Evolutionary conservation across 2,329 filamentous ascomycete genomes (phyloP).

Genomic region (Sclerotinia subarctica): DNA sequence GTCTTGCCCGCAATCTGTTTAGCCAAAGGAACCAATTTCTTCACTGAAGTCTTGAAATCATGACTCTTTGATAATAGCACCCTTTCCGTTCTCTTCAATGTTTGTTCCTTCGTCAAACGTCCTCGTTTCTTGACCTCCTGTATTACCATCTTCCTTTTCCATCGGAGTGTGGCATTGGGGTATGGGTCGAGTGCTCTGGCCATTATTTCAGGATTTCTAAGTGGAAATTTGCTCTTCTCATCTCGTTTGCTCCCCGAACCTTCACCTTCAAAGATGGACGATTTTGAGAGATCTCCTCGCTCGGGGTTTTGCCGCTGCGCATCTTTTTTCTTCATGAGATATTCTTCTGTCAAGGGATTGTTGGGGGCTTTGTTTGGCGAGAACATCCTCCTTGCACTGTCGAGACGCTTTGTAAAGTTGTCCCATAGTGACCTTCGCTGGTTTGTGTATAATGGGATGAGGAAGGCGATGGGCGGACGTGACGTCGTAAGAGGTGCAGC

Average conservation of each 20-base stretch:
- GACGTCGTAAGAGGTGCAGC: slow-evolving; percentile 33
- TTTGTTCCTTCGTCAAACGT: slow-evolving; percentile 61
- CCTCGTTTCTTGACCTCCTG: slow-evolving; percentile 68
- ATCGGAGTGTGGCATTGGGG: slow-evolving; percentile 66
- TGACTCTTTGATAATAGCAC: slow-evolving; percentile 59
- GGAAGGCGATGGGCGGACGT: slow-evolving; percentile 43
- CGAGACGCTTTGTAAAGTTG: slow-evolving; percentile 9
- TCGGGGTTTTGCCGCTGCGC: slow-evolving; percentile 35
- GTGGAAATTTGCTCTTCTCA: slow-evolving; percentile 22
- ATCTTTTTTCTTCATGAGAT: slow-evolving; percentile 40
- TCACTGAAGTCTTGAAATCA: slow-evolving; percentile 77
- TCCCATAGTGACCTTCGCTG: slow-evolving; percentile 31
- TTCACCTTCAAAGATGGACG: slow-evolving; percentile 52
- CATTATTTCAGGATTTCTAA: slow-evolving; percentile 52
- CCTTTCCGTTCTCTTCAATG: slow-evolving; percentile 63
- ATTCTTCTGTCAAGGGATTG: slow-evolving; percentile 62
- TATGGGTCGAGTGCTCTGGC: slow-evolving; percentile 69
- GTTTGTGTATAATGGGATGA: slow-evolving; percentile 31
- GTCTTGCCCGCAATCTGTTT: slow-evolving; percentile 89
- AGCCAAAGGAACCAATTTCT: slow-evolving; percentile 85
- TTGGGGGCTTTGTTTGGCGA: slow-evolving; percentile 22
- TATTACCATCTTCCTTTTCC: slow-evolving; percentile 82
- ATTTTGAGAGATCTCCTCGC: slow-evolving; percentile 46
- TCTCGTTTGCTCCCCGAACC: slow-evolving; percentile 32
- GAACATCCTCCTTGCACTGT: slow-evolving; percentile 2